Conservation (phyloP, 73 alveolate genomes). For the Paramecium caudatum region DNA sequence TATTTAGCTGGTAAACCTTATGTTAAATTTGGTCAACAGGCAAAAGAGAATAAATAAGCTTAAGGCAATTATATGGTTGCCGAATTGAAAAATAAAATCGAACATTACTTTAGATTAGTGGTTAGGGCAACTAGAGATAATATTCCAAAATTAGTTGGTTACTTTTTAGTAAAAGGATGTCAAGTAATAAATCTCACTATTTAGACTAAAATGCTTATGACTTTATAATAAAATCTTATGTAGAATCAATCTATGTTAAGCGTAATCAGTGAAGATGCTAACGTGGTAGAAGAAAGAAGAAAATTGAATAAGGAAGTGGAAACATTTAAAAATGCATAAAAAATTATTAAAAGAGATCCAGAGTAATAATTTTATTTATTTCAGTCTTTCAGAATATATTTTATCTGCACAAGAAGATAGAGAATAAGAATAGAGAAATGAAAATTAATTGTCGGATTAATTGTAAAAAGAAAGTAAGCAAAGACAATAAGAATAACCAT, state of each 20-base stretch:
- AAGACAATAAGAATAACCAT: neutral
- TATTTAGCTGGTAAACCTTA: slow-evolving; percentile 90
- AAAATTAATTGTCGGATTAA: neutral
- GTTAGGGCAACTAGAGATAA: slow-evolving; percentile 95
- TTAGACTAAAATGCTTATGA: slow-evolving; percentile 80
- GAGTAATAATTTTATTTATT: slow-evolving; percentile 60
- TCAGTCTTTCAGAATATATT: slow-evolving; percentile 63
- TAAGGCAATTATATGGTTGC: slow-evolving; percentile 78
- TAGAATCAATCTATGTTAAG: slow-evolving; percentile 63
- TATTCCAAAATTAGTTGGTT: slow-evolving; percentile 90
- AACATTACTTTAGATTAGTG: slow-evolving; percentile 91
- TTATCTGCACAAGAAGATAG: neutral
- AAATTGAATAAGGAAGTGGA: slow-evolving; percentile 77
- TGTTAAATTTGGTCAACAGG: slow-evolving; percentile 82
- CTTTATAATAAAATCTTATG: slow-evolving; percentile 77
- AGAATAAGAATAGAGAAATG: slow-evolving; percentile 13
- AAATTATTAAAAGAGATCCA: slow-evolving; percentile 86
- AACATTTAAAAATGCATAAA: slow-evolving; percentile 81
- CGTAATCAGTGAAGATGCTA: slow-evolving; percentile 79
- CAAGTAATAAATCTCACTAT: neutral
- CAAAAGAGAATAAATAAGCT: slow-evolving; percentile 74
- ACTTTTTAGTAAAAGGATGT: slow-evolving; percentile 81
- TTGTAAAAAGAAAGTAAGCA: no score
- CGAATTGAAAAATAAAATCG: slow-evolving; percentile 94
- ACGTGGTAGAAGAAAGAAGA: slow-evolving; percentile 81